Base-by-base conservation (phyloP, 495 filamentous ascomycete species). In the Lasiosphaeria ovina region DNA sequence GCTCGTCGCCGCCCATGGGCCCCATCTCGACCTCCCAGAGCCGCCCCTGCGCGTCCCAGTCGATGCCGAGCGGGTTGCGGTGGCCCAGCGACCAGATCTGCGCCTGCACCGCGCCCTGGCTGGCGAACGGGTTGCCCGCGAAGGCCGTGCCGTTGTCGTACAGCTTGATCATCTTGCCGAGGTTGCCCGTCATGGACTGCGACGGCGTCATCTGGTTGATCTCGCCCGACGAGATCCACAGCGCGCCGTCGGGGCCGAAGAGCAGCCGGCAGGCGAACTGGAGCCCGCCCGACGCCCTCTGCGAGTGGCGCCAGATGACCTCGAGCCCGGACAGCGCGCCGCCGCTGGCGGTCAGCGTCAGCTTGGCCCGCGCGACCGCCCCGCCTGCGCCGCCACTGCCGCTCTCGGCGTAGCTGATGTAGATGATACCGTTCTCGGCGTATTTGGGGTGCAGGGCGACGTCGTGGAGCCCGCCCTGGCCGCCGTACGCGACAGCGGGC, bases 21-120 rank as follows among this genome's bases (percentile, higher is more conserved):
- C 71, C 71, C 71, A 74, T 74, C 58, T 74, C 71, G 57, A 74
- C 62, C 64, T 74, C 71, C 71, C 71, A 74, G 49, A 74, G 69
- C 33, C 71, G 71, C 6, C 69, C 69, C 61, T 74, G 55, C 35
- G 65, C 71, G 61, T 74, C 71, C 60, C 65, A 72, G 69, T 72
- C 71, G 40, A 74, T 74, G 55, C 71, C 71, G n/a, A 74, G 63
- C 35, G 71, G 71, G 64, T 74, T 74, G 45, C 71, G 71, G 62
- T 67, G 59, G 56, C 71, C 71, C 12, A 74, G 64, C 48, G 71
- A 65, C 67, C 67, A 74, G 59, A 74, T 68, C 62, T 71, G 69
- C 45, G 67, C 51, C 54, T 64, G 62, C 32, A 70, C 50, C 10
- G 55, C 53, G 60, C 71, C 71, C 61, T 69, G 67, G 62, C 60